Percentiles rank a stretch among this genome's conserved stretches.
Conservation (phyloP, 768 basidiomycete species). For the Rossbeevera mucosa region DNA sequence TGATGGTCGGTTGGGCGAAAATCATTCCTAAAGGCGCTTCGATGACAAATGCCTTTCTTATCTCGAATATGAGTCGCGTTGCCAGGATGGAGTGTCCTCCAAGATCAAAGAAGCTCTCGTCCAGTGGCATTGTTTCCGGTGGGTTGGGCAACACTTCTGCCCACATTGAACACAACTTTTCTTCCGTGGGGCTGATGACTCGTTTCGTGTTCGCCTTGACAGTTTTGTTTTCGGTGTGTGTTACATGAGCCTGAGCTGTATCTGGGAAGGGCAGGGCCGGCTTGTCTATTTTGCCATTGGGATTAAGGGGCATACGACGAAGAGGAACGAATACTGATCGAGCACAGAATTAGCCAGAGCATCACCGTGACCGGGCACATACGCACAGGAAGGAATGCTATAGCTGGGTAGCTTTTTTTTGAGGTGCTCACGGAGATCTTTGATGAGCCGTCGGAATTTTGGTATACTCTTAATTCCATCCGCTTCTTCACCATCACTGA, state of each 20-base stretch:
- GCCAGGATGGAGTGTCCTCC: constrained; percentile 99
- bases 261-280: constrained; percentile 98
- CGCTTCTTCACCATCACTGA: constrained; percentile 42
- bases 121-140: constrained; percentile 70
- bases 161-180: constrained; percentile 85
- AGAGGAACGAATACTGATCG: constrained; percentile 86
- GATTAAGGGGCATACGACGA: constrained; percentile 93
- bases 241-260: constrained; percentile 59
- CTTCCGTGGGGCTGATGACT: constrained; percentile 63
- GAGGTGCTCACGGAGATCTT: constrained; percentile 89
- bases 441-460: constrained; percentile 83
- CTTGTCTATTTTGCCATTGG: constrained; percentile 99
- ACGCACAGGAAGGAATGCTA: constrained; percentile 84
- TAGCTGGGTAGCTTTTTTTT: constrained; percentile 97
- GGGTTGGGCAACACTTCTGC: constrained; percentile 71
- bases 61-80: constrained; percentile 93
- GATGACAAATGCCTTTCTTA: constrained; percentile 87
- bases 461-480: constrained; percentile 72
- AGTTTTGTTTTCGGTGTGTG: constrained; percentile 39
- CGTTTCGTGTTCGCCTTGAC: constrained; percentile 31
- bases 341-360: constrained; percentile 3
- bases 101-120: constrained; percentile 97
- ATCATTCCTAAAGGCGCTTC: constrained; percentile 89
- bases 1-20: constrained; percentile 86
- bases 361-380: neutral